Conservation (phyloP, 2,329 filamentous ascomycete species). For the Fusarium sp. region DNA sequence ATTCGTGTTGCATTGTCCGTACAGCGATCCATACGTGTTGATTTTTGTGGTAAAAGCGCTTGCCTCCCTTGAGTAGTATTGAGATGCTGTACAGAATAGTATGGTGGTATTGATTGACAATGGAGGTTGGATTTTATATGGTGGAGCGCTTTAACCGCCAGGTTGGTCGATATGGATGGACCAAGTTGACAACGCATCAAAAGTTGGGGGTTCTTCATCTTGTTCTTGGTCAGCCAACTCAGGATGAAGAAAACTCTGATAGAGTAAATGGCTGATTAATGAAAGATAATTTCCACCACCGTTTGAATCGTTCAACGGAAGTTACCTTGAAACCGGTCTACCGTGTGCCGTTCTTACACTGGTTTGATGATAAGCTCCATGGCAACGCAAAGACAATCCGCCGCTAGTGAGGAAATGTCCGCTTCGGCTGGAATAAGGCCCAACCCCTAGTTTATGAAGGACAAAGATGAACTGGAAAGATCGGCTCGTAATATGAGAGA, state of each 20-base stretch:
- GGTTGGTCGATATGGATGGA: slow-evolving; percentile 1
- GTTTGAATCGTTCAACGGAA: slow-evolving; percentile 14
- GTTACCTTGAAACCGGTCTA: slow-evolving; percentile 19
- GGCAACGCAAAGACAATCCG: slow-evolving; percentile 15
- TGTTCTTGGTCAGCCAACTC: background rate
- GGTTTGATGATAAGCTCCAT: slow-evolving; percentile 13
- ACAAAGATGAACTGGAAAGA: slow-evolving; percentile 18
- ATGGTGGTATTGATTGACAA: background rate
- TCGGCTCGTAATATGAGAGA: slow-evolving; percentile 17
- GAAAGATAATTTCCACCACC: background rate
- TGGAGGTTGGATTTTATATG: slow-evolving; percentile 7
- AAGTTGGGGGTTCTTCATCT: background rate
- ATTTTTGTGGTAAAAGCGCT: background rate
- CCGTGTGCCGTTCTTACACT: slow-evolving; percentile 11
- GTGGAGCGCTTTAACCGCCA: slow-evolving; percentile 27
- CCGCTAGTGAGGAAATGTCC: slow-evolving; percentile 16
- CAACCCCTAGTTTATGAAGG: slow-evolving; percentile 29
- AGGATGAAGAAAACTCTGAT: background rate
- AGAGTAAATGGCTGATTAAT: background rate
- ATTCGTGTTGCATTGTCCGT: slow-evolving; percentile 25
- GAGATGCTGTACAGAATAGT: background rate
- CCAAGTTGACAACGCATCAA: slow-evolving; percentile 19
- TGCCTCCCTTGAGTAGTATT: background rate
- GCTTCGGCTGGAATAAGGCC: slow-evolving; percentile 9
- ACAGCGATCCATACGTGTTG: slow-evolving; percentile 11